phyloP scores from a whole-genome alignment of 1,284 basidiomycete species.

The Ceratobasidium papillatum region DNA sequence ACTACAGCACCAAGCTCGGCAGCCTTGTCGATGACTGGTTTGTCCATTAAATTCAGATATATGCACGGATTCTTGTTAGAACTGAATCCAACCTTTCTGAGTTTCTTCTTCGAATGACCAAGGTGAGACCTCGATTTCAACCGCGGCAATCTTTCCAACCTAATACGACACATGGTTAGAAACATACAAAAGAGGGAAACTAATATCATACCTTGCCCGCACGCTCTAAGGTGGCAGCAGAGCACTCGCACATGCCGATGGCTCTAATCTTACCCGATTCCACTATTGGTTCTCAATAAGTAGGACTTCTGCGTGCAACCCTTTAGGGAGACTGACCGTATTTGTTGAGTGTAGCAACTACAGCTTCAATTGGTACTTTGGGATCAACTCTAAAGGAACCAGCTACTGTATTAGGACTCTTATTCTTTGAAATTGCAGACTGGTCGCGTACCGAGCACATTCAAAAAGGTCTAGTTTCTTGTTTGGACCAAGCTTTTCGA shows the following conservation, averaged over 20 bases:
- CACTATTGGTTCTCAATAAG: no score
- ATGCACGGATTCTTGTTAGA: no score
- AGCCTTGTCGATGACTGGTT: conserved; percentile 54
- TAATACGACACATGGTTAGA: conserved; percentile 43
- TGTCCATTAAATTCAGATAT: no score
- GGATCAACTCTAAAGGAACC: conserved; percentile 32
- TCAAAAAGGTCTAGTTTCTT: conserved; percentile 44
- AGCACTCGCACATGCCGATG: conserved; percentile 44
- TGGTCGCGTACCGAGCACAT: conserved; percentile 33
- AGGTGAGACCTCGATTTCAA: conserved; percentile 65
- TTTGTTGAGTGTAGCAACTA: conserved; percentile 40
- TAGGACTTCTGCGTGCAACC: no score
- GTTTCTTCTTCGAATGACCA: conserved; percentile 60
- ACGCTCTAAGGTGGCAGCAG: conserved; percentile 39
- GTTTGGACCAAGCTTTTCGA: conserved; percentile 40
- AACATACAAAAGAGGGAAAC: background rate
- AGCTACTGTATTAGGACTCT: background rate
- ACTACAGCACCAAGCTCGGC: conserved; percentile 62
- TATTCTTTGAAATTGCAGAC: background rate
- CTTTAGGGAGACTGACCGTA: background rate
- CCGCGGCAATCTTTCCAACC: conserved; percentile 60
- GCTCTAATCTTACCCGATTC: conserved; percentile 45
- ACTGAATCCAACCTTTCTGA: conserved; percentile 50
- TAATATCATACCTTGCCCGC: conserved; percentile 40
- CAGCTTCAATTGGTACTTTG: conserved; percentile 41